Conservation (phyloP, 208 protist genomes). For the Crithidia expoeki region DNA sequence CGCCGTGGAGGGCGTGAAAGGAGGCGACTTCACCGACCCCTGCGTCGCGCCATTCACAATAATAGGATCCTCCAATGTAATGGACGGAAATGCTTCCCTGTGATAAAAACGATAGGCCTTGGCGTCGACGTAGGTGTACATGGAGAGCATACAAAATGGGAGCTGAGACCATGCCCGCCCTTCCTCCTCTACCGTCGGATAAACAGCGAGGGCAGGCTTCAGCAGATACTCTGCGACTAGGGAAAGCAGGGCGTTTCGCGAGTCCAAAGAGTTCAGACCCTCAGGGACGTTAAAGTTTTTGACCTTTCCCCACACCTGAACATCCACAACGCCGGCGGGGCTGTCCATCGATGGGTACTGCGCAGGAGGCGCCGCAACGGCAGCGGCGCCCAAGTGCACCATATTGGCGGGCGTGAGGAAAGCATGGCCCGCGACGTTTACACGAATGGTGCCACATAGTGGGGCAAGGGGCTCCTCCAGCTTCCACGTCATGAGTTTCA, state of each 20-base stretch:
- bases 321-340: constrained; percentile 21
- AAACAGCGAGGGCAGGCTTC: constrained; percentile 13
- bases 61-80: constrained; percentile 48
- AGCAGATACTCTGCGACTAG: constrained; percentile 16
- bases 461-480: constrained; percentile 51
- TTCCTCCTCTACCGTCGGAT: constrained; percentile 16
- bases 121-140: constrained; percentile 94
- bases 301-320: constrained; percentile 26
- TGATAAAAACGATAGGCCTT: constrained; percentile 96
- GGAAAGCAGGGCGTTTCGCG: constrained; percentile 23
- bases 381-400: constrained; percentile 40
- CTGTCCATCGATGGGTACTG: not conserved
- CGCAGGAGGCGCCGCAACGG: constrained; percentile 14
- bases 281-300: constrained; percentile 36
- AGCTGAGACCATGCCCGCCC: constrained; percentile 40
- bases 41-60: constrained; percentile 17
- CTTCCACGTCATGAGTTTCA: constrained; percentile 64
- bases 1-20: constrained; percentile 20
- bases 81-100: constrained; percentile 92
- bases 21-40: constrained; percentile 13
- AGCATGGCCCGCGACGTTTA: constrained; percentile 24
- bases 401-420: constrained; percentile 36
- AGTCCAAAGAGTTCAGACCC: constrained; percentile 25
- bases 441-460: constrained; percentile 34
- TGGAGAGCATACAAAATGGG: constrained; percentile 64